These are phyloP conservation scores for Xylaria sp. DNA, from an alignment of 2,329 filamentous ascomycete species.

Conservation along the genomic window DNA sequence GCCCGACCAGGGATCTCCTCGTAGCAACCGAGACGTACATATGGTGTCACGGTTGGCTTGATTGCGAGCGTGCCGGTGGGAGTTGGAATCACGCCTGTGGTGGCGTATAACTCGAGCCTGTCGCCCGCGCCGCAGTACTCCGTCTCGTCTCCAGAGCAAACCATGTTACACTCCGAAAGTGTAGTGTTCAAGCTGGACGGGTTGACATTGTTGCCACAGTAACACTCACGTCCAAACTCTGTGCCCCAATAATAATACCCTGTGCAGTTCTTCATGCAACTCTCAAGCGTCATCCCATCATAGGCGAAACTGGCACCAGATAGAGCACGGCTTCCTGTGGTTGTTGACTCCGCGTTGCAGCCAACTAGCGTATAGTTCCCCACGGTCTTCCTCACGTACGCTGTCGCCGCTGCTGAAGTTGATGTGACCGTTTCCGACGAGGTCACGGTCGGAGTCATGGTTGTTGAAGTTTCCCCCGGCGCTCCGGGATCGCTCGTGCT, in stretches of 20 bases:
- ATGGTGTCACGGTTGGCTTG: slow-evolving; percentile 35
- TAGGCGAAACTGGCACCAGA: slow-evolving; percentile 37
- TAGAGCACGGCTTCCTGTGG: slow-evolving; percentile 39
- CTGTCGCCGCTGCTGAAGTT: slow-evolving; percentile 30
- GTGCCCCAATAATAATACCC: slow-evolving; percentile 45
- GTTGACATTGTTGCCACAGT: slow-evolving; percentile 43
- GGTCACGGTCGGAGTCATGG: slow-evolving; percentile 1
- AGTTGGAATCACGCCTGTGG: slow-evolving; percentile 34
- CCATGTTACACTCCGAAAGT: slow-evolving; percentile 36
- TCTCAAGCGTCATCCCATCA: slow-evolving; percentile 46
- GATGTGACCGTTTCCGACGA: slow-evolving; percentile 27
- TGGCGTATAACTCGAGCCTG: slow-evolving; percentile 41
- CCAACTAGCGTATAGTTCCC: slow-evolving; percentile 42
- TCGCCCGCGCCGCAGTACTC: slow-evolving; percentile 41
- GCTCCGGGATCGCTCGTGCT: slow-evolving; percentile 21
- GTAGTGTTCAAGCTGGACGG: slow-evolving; percentile 31
- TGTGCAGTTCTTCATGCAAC: slow-evolving; percentile 43
- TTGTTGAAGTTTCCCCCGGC: slow-evolving; percentile 28
- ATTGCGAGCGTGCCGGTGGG: slow-evolving; percentile 31
- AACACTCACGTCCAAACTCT: slow-evolving; percentile 50
- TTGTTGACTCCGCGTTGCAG: slow-evolving; percentile 44
- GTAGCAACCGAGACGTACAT: slow-evolving; percentile 37
- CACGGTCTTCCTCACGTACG: slow-evolving; percentile 36
- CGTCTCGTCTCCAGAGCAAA: slow-evolving; percentile 38
- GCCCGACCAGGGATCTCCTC: slow-evolving; percentile 37